phyloP scores from a whole-genome alignment of 768 basidiomycete species.

The Trametes cubensis region DNA sequence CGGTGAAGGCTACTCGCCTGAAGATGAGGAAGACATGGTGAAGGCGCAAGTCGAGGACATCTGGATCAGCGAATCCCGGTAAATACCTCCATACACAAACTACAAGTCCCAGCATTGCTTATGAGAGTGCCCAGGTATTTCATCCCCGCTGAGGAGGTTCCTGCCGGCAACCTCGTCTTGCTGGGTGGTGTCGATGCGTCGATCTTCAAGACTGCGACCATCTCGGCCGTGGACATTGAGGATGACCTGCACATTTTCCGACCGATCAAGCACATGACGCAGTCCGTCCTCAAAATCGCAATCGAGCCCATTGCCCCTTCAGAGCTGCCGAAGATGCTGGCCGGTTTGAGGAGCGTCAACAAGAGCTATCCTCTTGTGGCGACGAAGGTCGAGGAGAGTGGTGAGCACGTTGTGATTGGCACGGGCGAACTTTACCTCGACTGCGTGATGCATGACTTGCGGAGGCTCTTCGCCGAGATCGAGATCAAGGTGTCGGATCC shows the following conservation, averaged over 20 bases:
- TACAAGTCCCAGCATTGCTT: not conserved
- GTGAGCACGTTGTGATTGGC: conserved; percentile 95
- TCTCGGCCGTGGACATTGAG: conserved; percentile 69
- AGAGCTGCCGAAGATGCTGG: conserved; percentile 98
- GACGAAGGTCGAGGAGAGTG: conserved; percentile 98
- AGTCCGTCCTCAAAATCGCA: conserved; percentile 95
- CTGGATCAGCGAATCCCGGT: conserved; percentile 93
- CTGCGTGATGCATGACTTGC: conserved; percentile 94
- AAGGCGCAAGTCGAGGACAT: conserved; percentile 81
- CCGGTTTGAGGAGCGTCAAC: conserved; percentile 94
- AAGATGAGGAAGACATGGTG: conserved; percentile 99
- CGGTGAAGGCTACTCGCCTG: conserved; percentile 97
- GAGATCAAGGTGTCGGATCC: conserved; percentile 99
- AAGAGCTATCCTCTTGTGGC: conserved; percentile 94
- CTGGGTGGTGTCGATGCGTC: conserved; percentile 93
- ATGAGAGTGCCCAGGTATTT: conserved; percentile 68
- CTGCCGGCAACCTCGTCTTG: conserved; percentile 91
- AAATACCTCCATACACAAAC: conserved; percentile 25
- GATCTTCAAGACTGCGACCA: conserved; percentile 93
- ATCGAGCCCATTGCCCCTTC: conserved; percentile 98
- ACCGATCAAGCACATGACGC: conserved; percentile 95
- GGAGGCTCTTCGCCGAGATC: conserved; percentile 92
- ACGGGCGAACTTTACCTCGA: conserved; percentile 98
- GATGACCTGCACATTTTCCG: conserved; percentile 95
- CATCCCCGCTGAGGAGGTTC: conserved; percentile 84